These are phyloP conservation scores for Dactylorhiza incarnata DNA, from an alignment of 106 monocot species.

Conservation along the genomic window DNA sequence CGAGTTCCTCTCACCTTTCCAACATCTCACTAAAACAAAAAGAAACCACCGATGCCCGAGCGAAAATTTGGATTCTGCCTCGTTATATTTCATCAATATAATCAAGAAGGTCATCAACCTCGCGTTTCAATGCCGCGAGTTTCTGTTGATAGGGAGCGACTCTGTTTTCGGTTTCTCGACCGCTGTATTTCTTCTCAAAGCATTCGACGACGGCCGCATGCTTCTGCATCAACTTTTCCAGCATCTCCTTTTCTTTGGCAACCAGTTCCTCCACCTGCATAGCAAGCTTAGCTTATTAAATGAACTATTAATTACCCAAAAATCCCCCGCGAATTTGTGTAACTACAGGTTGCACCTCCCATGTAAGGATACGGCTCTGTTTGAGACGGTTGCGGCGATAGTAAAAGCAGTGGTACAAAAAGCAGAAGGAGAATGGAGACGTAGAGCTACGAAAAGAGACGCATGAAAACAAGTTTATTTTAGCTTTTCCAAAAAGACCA, in stretches of 20 bases:
- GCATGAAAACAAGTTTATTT: too few species aligned
- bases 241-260: constrained; percentile 82
- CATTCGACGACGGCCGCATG: constrained; percentile 69
- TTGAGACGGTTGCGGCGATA: too few species aligned
- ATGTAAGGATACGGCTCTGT: too few species aligned
- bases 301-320: too few species aligned
- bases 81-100: constrained; percentile 55
- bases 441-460: too few species aligned
- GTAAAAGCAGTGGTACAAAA: too few species aligned
- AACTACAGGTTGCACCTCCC: too few species aligned
- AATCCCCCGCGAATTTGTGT: too few species aligned
- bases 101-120: constrained; percentile 74
- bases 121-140: constrained; percentile 51
- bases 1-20: neutral
- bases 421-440: too few species aligned
- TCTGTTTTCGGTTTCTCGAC: constrained; percentile 67
- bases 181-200: constrained; percentile 77
- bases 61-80: neutral
- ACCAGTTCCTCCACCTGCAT: constrained; percentile 80
- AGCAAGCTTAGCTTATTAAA: neutral
- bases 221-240: constrained; percentile 71
- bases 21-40: neutral
- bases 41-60: neutral
- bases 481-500: too few species aligned
- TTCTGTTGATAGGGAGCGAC: constrained; percentile 68